Evolutionary conservation across 257 asterid species (phyloP), one percentile per base, ranked within the genome.

Genomic region (Perilla frutescens): DNA sequence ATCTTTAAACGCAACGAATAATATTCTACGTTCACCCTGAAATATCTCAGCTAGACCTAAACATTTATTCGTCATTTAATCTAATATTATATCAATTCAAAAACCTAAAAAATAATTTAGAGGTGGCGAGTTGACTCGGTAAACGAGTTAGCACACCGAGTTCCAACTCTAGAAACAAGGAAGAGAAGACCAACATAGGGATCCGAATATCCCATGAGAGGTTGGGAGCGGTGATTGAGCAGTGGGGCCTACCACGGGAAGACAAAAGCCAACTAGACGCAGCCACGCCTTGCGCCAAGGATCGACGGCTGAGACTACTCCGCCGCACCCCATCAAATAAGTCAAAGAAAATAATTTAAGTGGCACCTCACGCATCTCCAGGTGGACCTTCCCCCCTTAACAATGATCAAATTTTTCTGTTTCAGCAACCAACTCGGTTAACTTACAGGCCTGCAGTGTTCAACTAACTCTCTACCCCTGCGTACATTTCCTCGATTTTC

Each of bases 311-410:
- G 84, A 71, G 66, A 84, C 69, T 79, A 71, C 70, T 63, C 64
- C 76, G 59, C 71, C 83, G 84, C 90, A 79, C 83, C 82, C 82
- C 78, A 69, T 72, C 83, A 79, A 73, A 71, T 59, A 82, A 81
- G 84, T 79, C 82, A 48, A 82, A 37, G 14, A 45, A 31, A 40
- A 63, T 65, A 73, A 79, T 71, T 66, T 64, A 59, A 74, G 55
- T 72, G 69, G 76, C 61, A 62, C 83, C 74, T 79, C 91, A 81
- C 93, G 73, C 85, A 83, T 68, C 50, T 84, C 88, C 80, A 88
- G 87, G 87, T 72, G 84, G 74, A 71, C 83, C 76, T 70, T 49
- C 70, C 56, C 51, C 56, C 51, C 51, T 47, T 47, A 47, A 9
- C 11, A 47, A 66, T 55, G 57, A 59, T 75, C 53, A 51, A 56